Percentiles rank a stretch among this genome's conserved stretches.
Evolutionary conservation across 345 rosid genomes (phyloP).

Genomic region (Salix purpurea): DNA sequence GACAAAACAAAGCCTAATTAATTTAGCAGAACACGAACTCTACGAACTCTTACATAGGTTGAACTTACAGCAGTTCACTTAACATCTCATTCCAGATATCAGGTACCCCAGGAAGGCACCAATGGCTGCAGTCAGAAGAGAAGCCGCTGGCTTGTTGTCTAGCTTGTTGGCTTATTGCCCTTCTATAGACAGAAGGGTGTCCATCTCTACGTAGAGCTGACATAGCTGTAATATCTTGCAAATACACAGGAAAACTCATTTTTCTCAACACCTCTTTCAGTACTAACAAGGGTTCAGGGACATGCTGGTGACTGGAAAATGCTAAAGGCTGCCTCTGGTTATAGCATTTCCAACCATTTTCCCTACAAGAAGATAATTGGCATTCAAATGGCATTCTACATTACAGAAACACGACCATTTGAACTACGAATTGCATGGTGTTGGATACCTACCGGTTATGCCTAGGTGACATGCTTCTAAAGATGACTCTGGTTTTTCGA

Average conservation of each 20-base stretch:
- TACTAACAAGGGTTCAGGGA: constrained; percentile 59
- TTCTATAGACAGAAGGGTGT: constrained; percentile 84
- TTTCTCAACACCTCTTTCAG: constrained; percentile 58
- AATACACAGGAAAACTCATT: constrained; percentile 69
- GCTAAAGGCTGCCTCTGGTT: constrained; percentile 69
- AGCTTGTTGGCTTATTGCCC: constrained; percentile 45
- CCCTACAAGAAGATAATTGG: constrained; percentile 33
- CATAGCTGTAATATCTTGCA: constrained; percentile 79
- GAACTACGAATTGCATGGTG: background rate
- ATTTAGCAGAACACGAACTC: constrained; percentile 17
- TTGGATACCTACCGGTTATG: constrained; percentile 49
- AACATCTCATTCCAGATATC: constrained; percentile 95
- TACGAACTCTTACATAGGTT: background rate
- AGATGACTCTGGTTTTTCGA: constrained; percentile 47
- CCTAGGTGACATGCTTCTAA: constrained; percentile 66
- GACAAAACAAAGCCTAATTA: constrained; percentile 1
- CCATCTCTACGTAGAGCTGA: constrained; percentile 79
- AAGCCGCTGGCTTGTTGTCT: constrained; percentile 40
- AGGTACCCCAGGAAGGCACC: constrained; percentile 98
- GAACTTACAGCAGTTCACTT: constrained; percentile 39
- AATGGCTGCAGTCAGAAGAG: constrained; percentile 85
- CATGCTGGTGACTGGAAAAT: constrained; percentile 50
- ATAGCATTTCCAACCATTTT: constrained; percentile 83
- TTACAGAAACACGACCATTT: background rate
- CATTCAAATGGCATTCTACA: background rate